Evolutionary conservation across 1,284 basidiomycete species (phyloP), one percentile per base, ranked within the genome.

Genomic region (Coniferiporia sulphurascens): DNA sequence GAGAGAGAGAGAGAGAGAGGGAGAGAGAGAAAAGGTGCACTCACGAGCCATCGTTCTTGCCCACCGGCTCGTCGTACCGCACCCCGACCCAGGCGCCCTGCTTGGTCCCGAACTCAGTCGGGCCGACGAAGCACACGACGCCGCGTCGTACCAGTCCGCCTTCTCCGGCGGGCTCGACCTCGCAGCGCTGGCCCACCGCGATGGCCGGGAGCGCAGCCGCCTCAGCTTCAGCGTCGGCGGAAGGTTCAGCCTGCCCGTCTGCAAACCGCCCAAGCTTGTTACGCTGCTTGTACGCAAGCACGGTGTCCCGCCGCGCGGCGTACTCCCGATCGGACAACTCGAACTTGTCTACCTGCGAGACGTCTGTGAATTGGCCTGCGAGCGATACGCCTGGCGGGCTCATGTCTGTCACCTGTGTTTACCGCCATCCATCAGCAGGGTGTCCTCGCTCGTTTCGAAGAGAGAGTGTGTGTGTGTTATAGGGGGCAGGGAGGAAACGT

Each of bases 61-160:
- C 95, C 10, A 94, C 81, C 1, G 97, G 96, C 69, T 98, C 97
- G 70, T 99, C 97, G 67, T 96, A 93, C 72, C 97, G 92, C 6
- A 99, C 79, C 0, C 96, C 97, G 1, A 98, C 82, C 96, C 96
- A 98, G 0, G 83, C 70, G 0, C 88, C 87, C 52, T 77, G 73
- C 0, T 74, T 72, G 62, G 79, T 84, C 36, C 85, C 85, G 68
- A 98, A 97, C 56, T 81, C 78, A 0, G 95, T 93, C 27, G 75
- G 70, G 0, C 97, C 97, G 10, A 95, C 86, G 67, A 87, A 99
- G 8, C 87, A 79, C 21, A 99, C 85, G 0, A 86, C 88, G 0
- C 96, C 96, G 27, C 93, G 81, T 66, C 93, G 87, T 56, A 81
- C 82, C 54, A 93, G 74, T 2, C 80, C 70, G 4, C 69, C 85